These are phyloP conservation scores for Phaffomyces antillensis DNA, from an alignment of 805 yeast genomes.

Conservation along the genomic window DNA sequence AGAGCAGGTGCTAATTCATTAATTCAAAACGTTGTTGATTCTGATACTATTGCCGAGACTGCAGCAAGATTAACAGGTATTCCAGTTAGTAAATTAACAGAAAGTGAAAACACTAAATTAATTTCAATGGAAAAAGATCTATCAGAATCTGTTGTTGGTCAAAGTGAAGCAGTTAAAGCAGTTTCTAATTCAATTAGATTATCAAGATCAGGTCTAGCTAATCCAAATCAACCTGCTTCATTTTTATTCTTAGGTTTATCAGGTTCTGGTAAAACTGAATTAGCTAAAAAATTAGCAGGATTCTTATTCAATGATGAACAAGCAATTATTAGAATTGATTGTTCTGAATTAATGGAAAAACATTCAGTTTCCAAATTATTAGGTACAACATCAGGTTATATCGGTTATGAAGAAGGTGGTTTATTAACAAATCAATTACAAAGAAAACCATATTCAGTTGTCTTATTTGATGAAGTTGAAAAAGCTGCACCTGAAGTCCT, in stretches of 20 bases:
- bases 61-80: constrained; percentile 96
- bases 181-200: constrained; percentile 93
- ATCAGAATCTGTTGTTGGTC: constrained; percentile 85
- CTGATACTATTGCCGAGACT: constrained; percentile 92
- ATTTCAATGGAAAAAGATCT: constrained; percentile 91
- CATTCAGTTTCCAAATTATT: constrained; percentile 91
- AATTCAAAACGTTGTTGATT: constrained; percentile 84
- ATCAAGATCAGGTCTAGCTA: constrained; percentile 89
- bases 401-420: constrained; percentile 98
- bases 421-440: constrained; percentile 86
- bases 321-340: constrained; percentile 96
- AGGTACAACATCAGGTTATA: constrained; percentile 97
- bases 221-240: constrained; percentile 95
- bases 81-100: constrained; percentile 90
- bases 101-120: constrained; percentile 89
- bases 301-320: constrained; percentile 93
- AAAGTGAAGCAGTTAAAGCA: constrained; percentile 90
- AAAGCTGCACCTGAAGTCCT: constrained; percentile 98
- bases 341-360: constrained; percentile 93
- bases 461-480: constrained; percentile 94
- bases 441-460: constrained; percentile 92
- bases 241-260: constrained; percentile 91
- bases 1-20: constrained; percentile 53
- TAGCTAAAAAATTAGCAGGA: constrained; percentile 95
- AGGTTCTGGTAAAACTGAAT: constrained; percentile 97